Evolutionary conservation across 805 yeast species (phyloP), one percentile per base, ranked within the genome.

Genomic region (Teunomyces lycoperdinae): DNA sequence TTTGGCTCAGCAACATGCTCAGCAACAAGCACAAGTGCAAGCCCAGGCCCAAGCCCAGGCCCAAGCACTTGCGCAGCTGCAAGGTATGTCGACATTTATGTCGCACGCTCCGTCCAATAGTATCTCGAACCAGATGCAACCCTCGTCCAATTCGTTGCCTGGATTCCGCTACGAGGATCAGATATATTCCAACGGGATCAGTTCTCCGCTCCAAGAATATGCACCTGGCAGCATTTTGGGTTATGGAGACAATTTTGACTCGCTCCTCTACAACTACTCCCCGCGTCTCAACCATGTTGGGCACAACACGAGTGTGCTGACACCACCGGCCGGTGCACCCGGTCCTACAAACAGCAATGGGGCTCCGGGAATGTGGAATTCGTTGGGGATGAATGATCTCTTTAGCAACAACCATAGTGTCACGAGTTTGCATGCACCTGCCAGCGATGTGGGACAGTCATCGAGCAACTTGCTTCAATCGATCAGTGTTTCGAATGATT

Each of bases 151-250:
- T 16, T 38, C 41, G 30, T 13, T 38, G 11, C 30, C 11, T 28
- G 41, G 41, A 26, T 58, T 58, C 38, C 61, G 61, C 8, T 58
- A 58, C 42, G 61, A 58, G 32, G 62, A 58, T 36, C 50, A 46
- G 40, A 49, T 55, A 11, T 58, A 58, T 43, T 42, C 44, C 35
- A 30, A 32, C 38, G 41, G 43, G 14, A 32, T 49, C 47, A 42
- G 30, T 3, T 40, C 56, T 34, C 48, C 54, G 11, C 27, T 42
- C 9, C 43, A 43, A 43, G 43, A 52, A 36, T 28, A 54, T 38
- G 42, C 45, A 35, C 49, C 43, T 16, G 35, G n/a, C 17, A 8
- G 30, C 9, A n/a, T 43, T 20, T 38, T 36, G 24, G 32, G 42
- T 26, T 33, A 44, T 35, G 46, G 40, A 28, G 57, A 53, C 47